Percentiles rank a stretch among this genome's conserved stretches.
Evolutionary conservation across 2,329 filamentous ascomycete species (phyloP).

Genomic region (Nemania diffusa): DNA sequence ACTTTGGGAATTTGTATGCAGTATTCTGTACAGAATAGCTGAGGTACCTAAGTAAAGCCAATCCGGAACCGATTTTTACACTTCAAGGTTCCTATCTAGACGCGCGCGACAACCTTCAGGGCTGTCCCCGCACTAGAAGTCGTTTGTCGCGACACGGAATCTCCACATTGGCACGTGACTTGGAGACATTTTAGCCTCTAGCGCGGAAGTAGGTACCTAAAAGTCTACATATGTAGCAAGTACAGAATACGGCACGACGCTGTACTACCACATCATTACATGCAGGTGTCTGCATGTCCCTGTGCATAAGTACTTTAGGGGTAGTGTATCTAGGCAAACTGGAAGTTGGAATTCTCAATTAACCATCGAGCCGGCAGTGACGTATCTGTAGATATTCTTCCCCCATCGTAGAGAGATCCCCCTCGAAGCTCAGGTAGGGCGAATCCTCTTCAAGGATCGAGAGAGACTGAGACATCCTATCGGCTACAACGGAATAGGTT

Average conservation of each 20-base stretch:
- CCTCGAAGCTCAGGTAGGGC: not conserved
- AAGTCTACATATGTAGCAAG: no score
- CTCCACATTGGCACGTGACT: slow-evolving; percentile 17
- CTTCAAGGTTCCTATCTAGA: not conserved
- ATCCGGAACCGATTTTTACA: slow-evolving; percentile 1
- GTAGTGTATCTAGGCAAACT: not conserved
- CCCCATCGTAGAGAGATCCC: not conserved
- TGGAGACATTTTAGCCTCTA: not conserved
- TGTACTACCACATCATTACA: not conserved
- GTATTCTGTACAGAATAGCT: not conserved
- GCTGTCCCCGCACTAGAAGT: slow-evolving; percentile 11
- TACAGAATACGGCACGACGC: no score
- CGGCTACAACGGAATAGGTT: not conserved
- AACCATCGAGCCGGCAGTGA: not conserved
- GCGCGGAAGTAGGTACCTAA: no score
- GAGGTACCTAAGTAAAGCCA: not conserved
- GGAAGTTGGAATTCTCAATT: not conserved
- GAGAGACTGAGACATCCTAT: not conserved
- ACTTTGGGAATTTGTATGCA: not conserved
- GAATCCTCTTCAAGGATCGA: not conserved
- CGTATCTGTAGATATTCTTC: not conserved
- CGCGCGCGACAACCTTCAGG: slow-evolving; percentile 11
- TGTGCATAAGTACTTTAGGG: not conserved
- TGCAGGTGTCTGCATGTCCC: not conserved
- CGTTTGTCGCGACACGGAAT: slow-evolving; percentile 20